Base-by-base conservation (phyloP, 352 stramenopile species). In the Phytophthora syringae region DNA sequence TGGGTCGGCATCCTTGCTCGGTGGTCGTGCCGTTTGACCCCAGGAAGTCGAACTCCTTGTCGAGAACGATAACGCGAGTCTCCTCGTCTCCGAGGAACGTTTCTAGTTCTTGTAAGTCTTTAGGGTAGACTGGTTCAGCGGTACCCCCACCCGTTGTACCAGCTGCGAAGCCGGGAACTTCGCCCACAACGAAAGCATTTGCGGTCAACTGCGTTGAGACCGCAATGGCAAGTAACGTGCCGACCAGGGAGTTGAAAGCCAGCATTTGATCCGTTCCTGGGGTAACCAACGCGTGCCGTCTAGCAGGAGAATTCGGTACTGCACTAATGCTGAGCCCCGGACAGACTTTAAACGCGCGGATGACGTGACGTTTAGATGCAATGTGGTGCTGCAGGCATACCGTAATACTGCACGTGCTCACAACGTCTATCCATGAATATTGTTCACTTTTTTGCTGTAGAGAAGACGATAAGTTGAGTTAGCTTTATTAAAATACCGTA, bases 61-160 rank as follows among this genome's bases (percentile, higher is more conserved):
- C 64, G 42, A 85, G 56, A 9, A 82, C 54, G 57, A 85, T 72
- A 1, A 85, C 74, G 11, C 65, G 69, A 0, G 76, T 54, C 25
- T 63, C 18, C 21, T 49, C 52, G 34, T 80, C 65, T 2, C 32
- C 20, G 13, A 84, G 60, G 25, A 66, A 72, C 6, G 27, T 36
- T 50, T 67, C 64, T 20, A 84, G 67, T 47, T 84, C 57, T 11
- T 62, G 40, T 30, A 67, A 63, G 11, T 36, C 70, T 18, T 63
- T 70, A 9, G 76, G 76, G 42, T 79, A 73, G 18, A 71, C 59
- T 0, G 65, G 62, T 3, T 28, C 39, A 2, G 50, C 60, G 20
- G 48, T 48, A 49, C 72, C 76, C 13, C 76, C 76, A 9, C 76
- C 76, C 0, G 76, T 84, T 30, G 70, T 66, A 7, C 72, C 76